Percentiles rank a stretch among this genome's conserved stretches.
phyloP scores from a whole-genome alignment of 805 yeast species.

The Yarrowia yakushimensis region DNA sequence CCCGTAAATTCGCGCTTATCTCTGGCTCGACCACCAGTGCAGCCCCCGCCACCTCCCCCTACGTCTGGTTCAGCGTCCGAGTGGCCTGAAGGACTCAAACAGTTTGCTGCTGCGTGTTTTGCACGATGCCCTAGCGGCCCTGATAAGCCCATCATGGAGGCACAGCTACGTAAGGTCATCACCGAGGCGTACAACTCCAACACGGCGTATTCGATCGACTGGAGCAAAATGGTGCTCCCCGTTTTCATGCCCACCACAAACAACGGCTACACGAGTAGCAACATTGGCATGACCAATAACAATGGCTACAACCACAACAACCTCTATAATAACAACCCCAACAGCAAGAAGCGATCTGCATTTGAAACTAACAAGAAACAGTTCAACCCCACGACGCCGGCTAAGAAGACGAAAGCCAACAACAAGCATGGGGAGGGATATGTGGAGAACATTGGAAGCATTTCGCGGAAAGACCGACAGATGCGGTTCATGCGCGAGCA shows the following conservation, averaged over 20 bases:
- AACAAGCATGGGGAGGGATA: neutral
- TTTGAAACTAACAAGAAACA: constrained; percentile 23
- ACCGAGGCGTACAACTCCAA: constrained; percentile 47
- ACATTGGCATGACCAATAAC: neutral
- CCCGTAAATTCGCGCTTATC: constrained; percentile 12
- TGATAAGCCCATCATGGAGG: constrained; percentile 44
- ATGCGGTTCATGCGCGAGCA: constrained; percentile 9
- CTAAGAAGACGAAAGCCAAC: constrained; percentile 4
- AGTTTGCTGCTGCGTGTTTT: constrained; percentile 51
- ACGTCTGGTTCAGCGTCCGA: constrained; percentile 14
- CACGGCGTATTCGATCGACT: constrained; percentile 49
- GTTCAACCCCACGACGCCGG: constrained; percentile 9
- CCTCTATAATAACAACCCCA: neutral
- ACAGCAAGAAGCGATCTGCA: constrained; percentile 8
- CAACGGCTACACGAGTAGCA: neutral
- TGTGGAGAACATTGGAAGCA: constrained; percentile 17
- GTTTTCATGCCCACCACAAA: constrained; percentile 29
- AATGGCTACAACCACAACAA: neutral
- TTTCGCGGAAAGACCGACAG: constrained; percentile 16
- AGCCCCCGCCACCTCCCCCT: constrained; percentile 24
- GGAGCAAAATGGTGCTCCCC: constrained; percentile 54
- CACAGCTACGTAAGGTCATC: constrained; percentile 49
- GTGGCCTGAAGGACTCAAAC: constrained; percentile 57
- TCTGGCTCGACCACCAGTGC: neutral
- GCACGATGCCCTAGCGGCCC: constrained; percentile 35